These are phyloP conservation scores for Russula virescens DNA, from an alignment of 768 basidiomycete species.

Conservation along the genomic window DNA sequence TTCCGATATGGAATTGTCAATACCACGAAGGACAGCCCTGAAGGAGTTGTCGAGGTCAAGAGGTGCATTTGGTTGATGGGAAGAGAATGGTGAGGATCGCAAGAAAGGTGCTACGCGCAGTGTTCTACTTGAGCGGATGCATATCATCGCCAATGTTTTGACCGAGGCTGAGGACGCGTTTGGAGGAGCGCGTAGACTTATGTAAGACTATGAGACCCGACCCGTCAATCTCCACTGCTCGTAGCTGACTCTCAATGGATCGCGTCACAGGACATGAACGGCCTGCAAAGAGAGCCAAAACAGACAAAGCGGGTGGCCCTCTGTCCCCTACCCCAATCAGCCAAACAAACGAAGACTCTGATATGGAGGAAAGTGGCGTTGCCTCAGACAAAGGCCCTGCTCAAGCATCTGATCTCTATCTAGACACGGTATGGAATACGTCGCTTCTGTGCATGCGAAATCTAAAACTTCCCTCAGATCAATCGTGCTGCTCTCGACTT, in stretches of 20 bases:
- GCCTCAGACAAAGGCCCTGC: slow-evolving; percentile 29
- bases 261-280: slow-evolving; percentile 15
- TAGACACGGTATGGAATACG: slow-evolving; percentile 72
- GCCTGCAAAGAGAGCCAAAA: slow-evolving; percentile 25
- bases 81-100: slow-evolving; percentile 28
- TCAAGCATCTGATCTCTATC: slow-evolving; percentile 78
- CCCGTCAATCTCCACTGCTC: not conserved
- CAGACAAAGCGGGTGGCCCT: not conserved
- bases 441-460: slow-evolving; percentile 15
- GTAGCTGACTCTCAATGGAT: slow-evolving; percentile 1
- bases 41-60: slow-evolving; percentile 63
- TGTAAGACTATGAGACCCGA: slow-evolving; percentile 1
- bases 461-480: slow-evolving; percentile 48
- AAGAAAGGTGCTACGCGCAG: slow-evolving; percentile 5
- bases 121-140: slow-evolving; percentile 9
- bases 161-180: not conserved
- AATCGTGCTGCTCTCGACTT: slow-evolving; percentile 90
- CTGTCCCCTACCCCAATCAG: not conserved
- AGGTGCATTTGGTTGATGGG: slow-evolving; percentile 50
- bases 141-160: slow-evolving; percentile 18
- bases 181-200: not conserved
- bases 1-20: slow-evolving; percentile 54
- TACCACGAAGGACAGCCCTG: slow-evolving; percentile 55
- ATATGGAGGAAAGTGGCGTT: slow-evolving; percentile 28
- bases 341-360: slow-evolving; percentile 20